phyloP scores from a whole-genome alignment of 495 filamentous ascomycete species.

The Trichoderma orchidacearum region DNA sequence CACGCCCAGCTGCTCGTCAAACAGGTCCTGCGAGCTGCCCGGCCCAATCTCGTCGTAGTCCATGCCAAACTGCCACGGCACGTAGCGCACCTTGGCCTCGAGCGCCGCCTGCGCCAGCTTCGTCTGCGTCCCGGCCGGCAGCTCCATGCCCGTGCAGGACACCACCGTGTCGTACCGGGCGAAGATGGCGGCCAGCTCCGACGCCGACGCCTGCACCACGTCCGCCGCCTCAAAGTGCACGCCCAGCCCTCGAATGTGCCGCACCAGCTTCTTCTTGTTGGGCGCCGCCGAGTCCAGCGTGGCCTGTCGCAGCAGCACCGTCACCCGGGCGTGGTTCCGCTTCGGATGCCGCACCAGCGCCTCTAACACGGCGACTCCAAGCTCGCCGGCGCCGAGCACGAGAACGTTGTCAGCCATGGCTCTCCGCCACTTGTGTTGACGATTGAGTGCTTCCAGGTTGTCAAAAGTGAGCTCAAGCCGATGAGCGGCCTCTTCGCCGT shows the following conservation, averaged over 20 bases:
- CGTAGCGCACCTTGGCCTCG: slow-evolving; percentile 29
- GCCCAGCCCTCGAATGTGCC: slow-evolving; percentile 16
- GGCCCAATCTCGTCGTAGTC: slow-evolving; percentile 47
- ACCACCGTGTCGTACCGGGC: slow-evolving; percentile 35
- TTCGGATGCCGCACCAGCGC: slow-evolving; percentile 29
- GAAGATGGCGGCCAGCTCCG: slow-evolving; percentile 31
- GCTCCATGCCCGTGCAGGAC: slow-evolving; percentile 38
- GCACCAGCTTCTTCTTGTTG: slow-evolving; percentile 10
- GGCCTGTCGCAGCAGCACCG: slow-evolving; percentile 35
- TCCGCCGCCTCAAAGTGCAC: slow-evolving; percentile 33
- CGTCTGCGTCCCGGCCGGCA: slow-evolving; percentile 33
- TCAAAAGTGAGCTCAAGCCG: neutral
- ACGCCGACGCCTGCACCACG: slow-evolving; percentile 20
- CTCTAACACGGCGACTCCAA: slow-evolving; percentile 39
- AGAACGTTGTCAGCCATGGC: slow-evolving; percentile 26
- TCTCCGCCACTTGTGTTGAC: neutral
- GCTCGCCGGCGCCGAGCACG: slow-evolving; percentile 47
- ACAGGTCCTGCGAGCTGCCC: slow-evolving; percentile 40
- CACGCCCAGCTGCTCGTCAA: slow-evolving; percentile 48
- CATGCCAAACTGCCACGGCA: slow-evolving; percentile 56
- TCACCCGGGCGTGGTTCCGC: slow-evolving; percentile 16
- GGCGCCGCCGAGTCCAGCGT: slow-evolving; percentile 24
- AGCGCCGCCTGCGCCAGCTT: slow-evolving; percentile 39
- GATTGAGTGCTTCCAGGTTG: neutral
- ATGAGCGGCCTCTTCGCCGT: neutral